phyloP scores from a whole-genome alignment of 2,329 filamentous ascomycete species.

The Ceratocystis cubensis region DNA sequence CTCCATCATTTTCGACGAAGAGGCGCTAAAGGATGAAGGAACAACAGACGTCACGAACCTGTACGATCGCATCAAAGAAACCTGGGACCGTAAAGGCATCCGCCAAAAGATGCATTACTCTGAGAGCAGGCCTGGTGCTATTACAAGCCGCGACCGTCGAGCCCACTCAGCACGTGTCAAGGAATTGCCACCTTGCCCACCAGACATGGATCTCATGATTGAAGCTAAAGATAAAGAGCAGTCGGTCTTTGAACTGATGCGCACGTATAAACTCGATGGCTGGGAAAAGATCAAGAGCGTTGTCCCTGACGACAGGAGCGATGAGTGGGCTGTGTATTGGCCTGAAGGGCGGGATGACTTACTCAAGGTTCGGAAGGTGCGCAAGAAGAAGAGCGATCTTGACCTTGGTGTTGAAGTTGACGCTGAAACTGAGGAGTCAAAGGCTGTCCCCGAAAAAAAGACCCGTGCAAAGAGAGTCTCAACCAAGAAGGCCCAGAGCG shows the following conservation, averaged over 20 bases:
- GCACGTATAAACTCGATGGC: constrained; percentile 70
- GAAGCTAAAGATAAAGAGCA: constrained; percentile 98
- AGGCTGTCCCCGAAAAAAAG: background rate
- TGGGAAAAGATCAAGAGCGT: constrained; percentile 65
- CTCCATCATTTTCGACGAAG: constrained; percentile 76
- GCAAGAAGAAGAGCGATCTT: constrained; percentile 35
- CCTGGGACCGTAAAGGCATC: constrained; percentile 74
- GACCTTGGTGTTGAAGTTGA: constrained; percentile 20
- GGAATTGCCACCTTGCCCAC: constrained; percentile 67
- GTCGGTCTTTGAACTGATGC: constrained; percentile 88
- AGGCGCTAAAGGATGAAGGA: constrained; percentile 73
- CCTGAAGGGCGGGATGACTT: constrained; percentile 81
- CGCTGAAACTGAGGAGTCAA: background rate
- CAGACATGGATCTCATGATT: constrained; percentile 94
- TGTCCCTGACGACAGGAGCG: constrained; percentile 45
- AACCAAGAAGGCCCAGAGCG: background rate
- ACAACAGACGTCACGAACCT: constrained; percentile 66
- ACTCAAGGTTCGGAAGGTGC: constrained; percentile 66
- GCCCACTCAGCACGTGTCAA: constrained; percentile 75
- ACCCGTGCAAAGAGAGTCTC: background rate
- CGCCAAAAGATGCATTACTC: constrained; percentile 97
- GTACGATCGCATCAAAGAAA: constrained; percentile 65
- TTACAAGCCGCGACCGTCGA: constrained; percentile 49
- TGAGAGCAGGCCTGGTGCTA: constrained; percentile 52
- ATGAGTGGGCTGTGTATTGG: constrained; percentile 40